Conservation (phyloP, 495 filamentous ascomycete species). For the Annulohypoxylon maeteangense region DNA sequence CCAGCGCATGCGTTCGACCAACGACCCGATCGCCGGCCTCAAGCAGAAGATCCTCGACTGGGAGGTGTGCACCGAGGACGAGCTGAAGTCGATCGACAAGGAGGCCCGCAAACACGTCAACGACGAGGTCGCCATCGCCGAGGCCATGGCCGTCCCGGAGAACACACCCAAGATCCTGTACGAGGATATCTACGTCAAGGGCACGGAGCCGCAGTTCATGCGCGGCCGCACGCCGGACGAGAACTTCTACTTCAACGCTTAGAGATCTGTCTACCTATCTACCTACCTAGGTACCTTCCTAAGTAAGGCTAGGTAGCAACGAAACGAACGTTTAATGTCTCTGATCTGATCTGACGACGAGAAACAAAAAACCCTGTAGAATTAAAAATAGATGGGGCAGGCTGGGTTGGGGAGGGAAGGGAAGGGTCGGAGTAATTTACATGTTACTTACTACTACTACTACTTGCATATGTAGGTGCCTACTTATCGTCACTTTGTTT, state of each 20-base stretch:
- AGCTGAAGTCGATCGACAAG: conserved; percentile 96
- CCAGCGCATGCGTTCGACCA: conserved; percentile 97
- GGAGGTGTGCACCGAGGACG: conserved; percentile 91
- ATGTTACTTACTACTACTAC: neutral
- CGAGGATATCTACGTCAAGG: conserved; percentile 97
- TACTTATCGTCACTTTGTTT: conserved; percentile 11
- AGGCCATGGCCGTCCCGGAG: conserved; percentile 85
- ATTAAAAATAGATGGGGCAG: conserved; percentile 46
- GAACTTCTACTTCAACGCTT: conserved; percentile 78
- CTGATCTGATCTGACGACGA: conserved; percentile 5
- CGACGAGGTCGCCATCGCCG: conserved; percentile 88
- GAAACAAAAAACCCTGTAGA: conserved; percentile 34
- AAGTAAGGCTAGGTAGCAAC: neutral
- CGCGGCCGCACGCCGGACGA: conserved; percentile 91
- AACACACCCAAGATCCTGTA: conserved; percentile 80
- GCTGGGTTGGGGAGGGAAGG: conserved; percentile 12
- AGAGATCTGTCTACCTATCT: conserved; percentile 11
- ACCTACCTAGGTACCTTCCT: neutral
- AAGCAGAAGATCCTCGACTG: conserved; percentile 98
- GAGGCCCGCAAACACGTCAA: conserved; percentile 84
- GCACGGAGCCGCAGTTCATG: conserved; percentile 90
- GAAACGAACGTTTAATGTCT: conserved; percentile 10
- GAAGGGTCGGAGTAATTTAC: conserved; percentile 36
- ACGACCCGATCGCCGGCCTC: conserved; percentile 97
- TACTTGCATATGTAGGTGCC: too few relatives aligned